Percentiles rank a stretch among this genome's conserved stretches.
These are phyloP conservation scores for Xylariaceae sp. DNA, from an alignment of 2,329 filamentous ascomycete species.

Conservation along the genomic window DNA sequence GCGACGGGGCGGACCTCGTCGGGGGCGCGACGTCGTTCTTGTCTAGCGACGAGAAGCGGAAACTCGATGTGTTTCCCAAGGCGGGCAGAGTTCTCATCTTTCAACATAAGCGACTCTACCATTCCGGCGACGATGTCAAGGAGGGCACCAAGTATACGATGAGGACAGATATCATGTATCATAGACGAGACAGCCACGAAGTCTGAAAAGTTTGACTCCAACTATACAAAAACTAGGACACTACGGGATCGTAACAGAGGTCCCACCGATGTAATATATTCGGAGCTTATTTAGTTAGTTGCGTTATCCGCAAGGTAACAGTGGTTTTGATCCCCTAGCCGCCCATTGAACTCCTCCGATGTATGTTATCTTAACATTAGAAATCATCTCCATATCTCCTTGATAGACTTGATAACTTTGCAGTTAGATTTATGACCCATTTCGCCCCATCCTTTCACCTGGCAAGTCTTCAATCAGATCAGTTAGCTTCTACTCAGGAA, in stretches of 20 bases:
- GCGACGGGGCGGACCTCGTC: constrained; percentile 40
- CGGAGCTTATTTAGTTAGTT: no score
- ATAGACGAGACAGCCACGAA: not conserved
- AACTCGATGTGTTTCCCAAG: constrained; percentile 58
- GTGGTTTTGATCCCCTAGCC: no score
- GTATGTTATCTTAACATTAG: not conserved
- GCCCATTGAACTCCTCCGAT: no score
- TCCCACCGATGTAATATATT: no score
- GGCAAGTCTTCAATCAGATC: constrained; percentile 42
- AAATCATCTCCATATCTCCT: constrained; percentile 39
- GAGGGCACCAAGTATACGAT: constrained; percentile 59
- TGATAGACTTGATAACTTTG: constrained; percentile 45
- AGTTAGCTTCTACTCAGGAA: not conserved
- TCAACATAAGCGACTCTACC: constrained; percentile 55
- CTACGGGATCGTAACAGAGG: no score
- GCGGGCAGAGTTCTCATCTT: constrained; percentile 63
- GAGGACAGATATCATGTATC: constrained; percentile 58
- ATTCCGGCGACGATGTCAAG: constrained; percentile 57
- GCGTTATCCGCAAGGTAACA: no score
- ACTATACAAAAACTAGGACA: not conserved
- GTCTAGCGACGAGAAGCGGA: constrained; percentile 45
- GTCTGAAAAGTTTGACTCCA: no score
- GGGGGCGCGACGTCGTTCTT: constrained; percentile 62
- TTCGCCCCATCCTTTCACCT: constrained; percentile 46
- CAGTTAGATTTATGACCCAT: constrained; percentile 48